Percentiles rank a stretch among this genome's conserved stretches.
Evolutionary conservation across 192 early-diverging fungal species (phyloP).

Genomic region (Dissophora ornata): DNA sequence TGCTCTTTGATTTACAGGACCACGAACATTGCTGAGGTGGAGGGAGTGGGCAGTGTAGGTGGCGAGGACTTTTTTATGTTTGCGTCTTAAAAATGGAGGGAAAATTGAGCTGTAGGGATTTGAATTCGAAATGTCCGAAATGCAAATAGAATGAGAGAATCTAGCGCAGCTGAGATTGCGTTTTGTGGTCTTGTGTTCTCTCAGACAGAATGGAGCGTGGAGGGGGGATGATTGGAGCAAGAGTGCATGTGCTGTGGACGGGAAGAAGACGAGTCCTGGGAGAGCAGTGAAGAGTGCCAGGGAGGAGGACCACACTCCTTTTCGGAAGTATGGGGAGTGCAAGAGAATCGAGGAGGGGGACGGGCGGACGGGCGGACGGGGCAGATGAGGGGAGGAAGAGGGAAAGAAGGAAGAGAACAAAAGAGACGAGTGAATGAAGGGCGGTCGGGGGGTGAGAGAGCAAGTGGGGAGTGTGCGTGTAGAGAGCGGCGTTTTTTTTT

Average conservation of each 20-base stretch:
- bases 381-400: not conserved
- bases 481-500: not conserved
- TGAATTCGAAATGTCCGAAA: too few relatives aligned
- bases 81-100: not conserved
- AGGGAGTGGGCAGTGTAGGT: not conserved
- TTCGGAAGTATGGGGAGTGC: not conserved
- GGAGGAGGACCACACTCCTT: not conserved
- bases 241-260: too few relatives aligned
- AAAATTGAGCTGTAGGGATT: not conserved
- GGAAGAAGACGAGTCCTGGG: too few relatives aligned
- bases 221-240: too few relatives aligned
- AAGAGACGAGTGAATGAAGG: conserved; percentile 3
- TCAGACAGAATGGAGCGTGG: too few relatives aligned
- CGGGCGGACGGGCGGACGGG: not conserved
- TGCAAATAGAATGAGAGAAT: too few relatives aligned
- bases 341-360: not conserved
- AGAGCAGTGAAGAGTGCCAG: not conserved
- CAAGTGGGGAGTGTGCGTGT: not conserved
- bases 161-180: too few relatives aligned
- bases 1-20: too few relatives aligned
- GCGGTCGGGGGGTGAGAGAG: not conserved
- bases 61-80: too few relatives aligned
- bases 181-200: too few relatives aligned
- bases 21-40: not conserved
- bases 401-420: not conserved